Percentiles rank a stretch among this genome's conserved stretches.
Conservation (phyloP, 164 flowering plant species). For the Echeveria elegans region DNA sequence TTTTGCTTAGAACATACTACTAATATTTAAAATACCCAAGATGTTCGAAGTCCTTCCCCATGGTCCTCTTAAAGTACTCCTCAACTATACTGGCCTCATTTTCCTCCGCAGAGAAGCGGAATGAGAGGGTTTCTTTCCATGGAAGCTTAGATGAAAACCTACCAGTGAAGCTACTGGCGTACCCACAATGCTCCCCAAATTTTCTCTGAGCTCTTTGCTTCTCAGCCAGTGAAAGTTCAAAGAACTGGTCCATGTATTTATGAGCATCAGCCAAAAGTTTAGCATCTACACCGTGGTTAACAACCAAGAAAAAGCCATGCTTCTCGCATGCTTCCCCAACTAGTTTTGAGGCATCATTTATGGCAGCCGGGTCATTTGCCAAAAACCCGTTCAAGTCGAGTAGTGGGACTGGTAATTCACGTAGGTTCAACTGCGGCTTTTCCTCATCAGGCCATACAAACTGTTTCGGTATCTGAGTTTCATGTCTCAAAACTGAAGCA, state of each 20-base stretch:
- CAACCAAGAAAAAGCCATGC: conserved; percentile 12
- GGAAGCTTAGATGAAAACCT: conserved; percentile 10
- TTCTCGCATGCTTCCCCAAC: conserved; percentile 9
- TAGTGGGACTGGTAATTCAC: not conserved
- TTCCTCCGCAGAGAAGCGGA: conserved; percentile 1
- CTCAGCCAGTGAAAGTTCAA: not conserved
- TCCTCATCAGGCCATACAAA: conserved; percentile 10
- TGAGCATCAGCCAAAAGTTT: conserved; percentile 9
- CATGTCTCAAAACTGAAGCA: conserved; percentile 7
- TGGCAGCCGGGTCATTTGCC: conserved; percentile 1
- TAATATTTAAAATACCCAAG: not conserved
- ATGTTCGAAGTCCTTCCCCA: conserved; percentile 5
- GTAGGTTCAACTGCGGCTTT: not conserved
- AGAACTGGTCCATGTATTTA: conserved; percentile 9
- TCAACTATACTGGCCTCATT: not conserved
- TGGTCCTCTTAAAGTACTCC: conserved; percentile 6
- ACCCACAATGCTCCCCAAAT: conserved; percentile 10
- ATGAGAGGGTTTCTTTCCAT: conserved; percentile 10
- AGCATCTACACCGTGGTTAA: conserved; percentile 7
- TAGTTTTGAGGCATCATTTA: conserved; percentile 2
- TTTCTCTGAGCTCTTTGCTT: conserved; percentile 10
- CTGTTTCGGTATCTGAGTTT: conserved; percentile 4
- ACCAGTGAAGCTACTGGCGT: conserved; percentile 10
- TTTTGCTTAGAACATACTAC: too few relatives aligned
- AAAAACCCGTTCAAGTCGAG: conserved; percentile 8